Evolutionary conservation across 371 early-diverging fungal genomes (phyloP), one percentile per base, ranked within the genome.

Genomic region (Umbelopsis sp.): DNA sequence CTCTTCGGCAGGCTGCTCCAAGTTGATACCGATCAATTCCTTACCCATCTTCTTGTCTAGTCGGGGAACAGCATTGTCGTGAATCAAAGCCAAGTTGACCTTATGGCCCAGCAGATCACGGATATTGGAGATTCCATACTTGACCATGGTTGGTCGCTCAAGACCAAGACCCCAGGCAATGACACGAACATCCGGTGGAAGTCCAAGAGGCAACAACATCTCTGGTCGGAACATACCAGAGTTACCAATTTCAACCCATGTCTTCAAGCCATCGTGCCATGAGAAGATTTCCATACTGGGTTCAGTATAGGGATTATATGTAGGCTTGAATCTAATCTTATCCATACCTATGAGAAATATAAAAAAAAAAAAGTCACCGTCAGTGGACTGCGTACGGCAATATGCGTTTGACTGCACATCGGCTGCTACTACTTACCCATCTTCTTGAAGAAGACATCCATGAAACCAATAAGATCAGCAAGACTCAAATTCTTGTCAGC

Each of bases 261-360:
- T 91, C 70, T 92, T 88, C 72, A 99, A 87, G 38, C 96, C 96
- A 74, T 83, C 93, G 80, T 99, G 99, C 86, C 95, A 99, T 50
- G 99, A 96, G 87, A 99, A 99, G 75, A 99, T 97, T 77, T 99
- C 99, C 98, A 99, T 94, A 70, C 94, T 93, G 51, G 99, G 99
- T 82, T 99, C 99, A 45, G 99, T 99, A 87, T 99, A 99, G 65
- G 99, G 99, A 84, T 99, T 99, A 87, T 96, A 99, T 14, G 99
- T 97, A 48, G 99, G 99, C 91, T 99, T 99, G 93, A 99, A 99
- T 72, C 97, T 93, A 65, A 99, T 91, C 74, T 96, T 94, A 50
- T 89, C 87, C 70, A 97, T 90, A 50, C 90, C 84, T 82, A 70
- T 35, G 38, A 16, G 18, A 18, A 16, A 35, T 22, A 22, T 22